Percentiles rank a stretch among this genome's conserved stretches.
phyloP scores from a whole-genome alignment of 2,329 filamentous ascomycete genomes.

The Penicillium brevicompactum region DNA sequence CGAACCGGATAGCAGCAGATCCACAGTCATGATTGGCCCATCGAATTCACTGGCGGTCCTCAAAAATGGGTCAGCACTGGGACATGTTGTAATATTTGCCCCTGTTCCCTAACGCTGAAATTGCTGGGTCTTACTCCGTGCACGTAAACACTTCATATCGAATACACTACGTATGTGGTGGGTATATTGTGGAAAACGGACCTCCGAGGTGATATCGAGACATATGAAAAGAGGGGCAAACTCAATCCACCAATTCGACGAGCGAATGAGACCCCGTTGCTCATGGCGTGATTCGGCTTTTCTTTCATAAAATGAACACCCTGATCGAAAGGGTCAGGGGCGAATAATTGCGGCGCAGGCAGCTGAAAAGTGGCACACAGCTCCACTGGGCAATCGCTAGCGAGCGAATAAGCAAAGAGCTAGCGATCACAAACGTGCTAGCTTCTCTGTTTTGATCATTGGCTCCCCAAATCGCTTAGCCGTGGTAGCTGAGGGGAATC shows the following conservation, averaged over 20 bases:
- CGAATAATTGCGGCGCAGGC: neutral
- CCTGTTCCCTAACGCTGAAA: no score
- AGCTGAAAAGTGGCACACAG: conserved; percentile 5
- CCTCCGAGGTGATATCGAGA: neutral
- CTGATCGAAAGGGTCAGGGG: neutral
- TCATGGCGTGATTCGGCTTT: conserved; percentile 4
- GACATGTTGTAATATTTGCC: no score
- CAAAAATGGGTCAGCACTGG: neutral
- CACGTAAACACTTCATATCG: no score
- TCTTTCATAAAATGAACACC: neutral
- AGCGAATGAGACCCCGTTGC: conserved; percentile 1
- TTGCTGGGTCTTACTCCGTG: no score
- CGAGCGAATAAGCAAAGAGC: conserved; percentile 1
- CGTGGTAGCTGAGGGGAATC: conserved; percentile 9
- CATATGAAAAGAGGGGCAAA: neutral
- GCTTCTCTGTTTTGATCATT: conserved; percentile 4
- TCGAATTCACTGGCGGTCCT: neutral
- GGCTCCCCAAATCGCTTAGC: neutral
- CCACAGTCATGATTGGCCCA: neutral
- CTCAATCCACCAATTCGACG: neutral
- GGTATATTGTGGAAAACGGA: neutral
- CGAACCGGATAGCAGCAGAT: neutral
- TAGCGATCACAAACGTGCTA: neutral
- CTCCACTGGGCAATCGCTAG: neutral
- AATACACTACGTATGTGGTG: neutral